These are phyloP conservation scores for Lenwebbia sp. DNA, from an alignment of 345 rosid species.

Conservation along the genomic window DNA sequence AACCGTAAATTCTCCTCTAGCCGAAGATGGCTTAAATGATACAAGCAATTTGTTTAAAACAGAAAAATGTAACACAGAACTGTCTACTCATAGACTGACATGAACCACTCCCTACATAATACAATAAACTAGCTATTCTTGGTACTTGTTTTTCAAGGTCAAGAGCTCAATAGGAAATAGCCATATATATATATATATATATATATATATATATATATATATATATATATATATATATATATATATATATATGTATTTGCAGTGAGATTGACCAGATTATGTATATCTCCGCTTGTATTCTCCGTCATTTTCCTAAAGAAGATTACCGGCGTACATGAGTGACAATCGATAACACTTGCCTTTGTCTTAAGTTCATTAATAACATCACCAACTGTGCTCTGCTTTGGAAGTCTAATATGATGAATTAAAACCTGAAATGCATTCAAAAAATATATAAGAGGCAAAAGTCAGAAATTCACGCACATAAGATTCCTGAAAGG, in stretches of 20 bases:
- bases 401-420: slow-evolving; percentile 88
- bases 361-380: slow-evolving; percentile 81
- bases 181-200: too few species aligned
- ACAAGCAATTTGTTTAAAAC: not conserved
- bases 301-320: not conserved
- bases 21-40: not conserved
- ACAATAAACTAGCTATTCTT: not conserved
- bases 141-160: not conserved
- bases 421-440: slow-evolving; percentile 54
- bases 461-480: not conserved
- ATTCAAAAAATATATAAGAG: not conserved
- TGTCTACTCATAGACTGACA: not conserved
- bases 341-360: slow-evolving; percentile 24
- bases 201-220: too few species aligned
- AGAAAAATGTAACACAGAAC: not conserved
- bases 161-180: not conserved
- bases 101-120: not conserved
- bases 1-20: not conserved
- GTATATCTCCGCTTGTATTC: not conserved
- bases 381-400: slow-evolving; percentile 92
- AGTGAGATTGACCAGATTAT: not conserved
- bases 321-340: not conserved
- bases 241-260: too few species aligned
- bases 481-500: not conserved
- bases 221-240: too few species aligned